Evolutionary conservation across 768 basidiomycete species (phyloP).

Genomic region (Leucosporidium creatinivorum): DNA sequence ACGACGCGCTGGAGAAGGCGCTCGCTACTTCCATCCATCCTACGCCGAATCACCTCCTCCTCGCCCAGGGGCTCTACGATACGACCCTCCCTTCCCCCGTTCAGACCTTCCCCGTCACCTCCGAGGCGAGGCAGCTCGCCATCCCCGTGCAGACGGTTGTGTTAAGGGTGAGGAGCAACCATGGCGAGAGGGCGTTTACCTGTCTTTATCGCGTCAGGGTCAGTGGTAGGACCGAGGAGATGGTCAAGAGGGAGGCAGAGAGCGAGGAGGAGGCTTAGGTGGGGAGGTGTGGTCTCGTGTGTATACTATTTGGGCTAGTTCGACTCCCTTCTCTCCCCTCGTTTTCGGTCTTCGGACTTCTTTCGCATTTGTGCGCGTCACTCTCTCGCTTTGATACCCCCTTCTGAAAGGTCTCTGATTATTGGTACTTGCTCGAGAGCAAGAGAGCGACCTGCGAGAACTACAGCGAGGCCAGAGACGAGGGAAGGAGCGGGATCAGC

Average conservation of each 20-base stretch:
- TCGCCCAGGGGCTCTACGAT: constrained; percentile 65
- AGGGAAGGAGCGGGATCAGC: no score
- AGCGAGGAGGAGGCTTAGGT: neutral
- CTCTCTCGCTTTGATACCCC: no score
- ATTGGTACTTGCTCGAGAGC: no score
- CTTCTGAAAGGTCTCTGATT: no score
- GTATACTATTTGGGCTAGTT: neutral
- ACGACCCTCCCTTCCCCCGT: constrained; percentile 52
- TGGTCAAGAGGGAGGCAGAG: neutral
- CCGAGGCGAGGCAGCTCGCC: constrained; percentile 59
- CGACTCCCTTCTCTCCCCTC: neutral
- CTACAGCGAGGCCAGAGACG: no score
- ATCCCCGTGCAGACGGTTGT: constrained; percentile 81
- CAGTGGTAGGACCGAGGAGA: constrained; percentile 19
- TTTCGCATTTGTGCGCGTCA: neutral
- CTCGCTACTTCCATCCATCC: constrained; percentile 32
- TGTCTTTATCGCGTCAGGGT: constrained; percentile 55
- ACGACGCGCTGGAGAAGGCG: constrained; percentile 28
- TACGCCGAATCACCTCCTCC: constrained; percentile 47
- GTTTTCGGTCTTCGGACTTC: neutral
- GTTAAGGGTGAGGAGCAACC: constrained; percentile 72
- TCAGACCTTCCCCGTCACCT: constrained; percentile 70
- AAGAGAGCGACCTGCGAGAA: no score
- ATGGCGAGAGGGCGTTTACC: constrained; percentile 74
- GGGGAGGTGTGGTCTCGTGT: neutral